Base-by-base conservation (phyloP, 1,284 basidiomycete genomes). In the Schizophyllum amplum region DNA sequence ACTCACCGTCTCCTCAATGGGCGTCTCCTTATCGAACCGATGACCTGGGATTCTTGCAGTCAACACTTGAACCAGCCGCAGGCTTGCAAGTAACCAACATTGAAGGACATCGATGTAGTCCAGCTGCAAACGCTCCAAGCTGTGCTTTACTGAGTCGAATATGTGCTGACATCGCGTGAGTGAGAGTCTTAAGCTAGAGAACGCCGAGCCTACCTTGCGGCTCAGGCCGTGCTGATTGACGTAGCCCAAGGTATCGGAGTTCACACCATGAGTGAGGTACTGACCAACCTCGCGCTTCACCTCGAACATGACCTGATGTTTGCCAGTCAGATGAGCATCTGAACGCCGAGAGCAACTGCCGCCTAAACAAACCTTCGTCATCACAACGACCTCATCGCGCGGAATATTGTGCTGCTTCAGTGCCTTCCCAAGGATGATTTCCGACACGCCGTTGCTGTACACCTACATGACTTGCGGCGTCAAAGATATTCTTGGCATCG, bases 351-450 rank as follows among this genome's bases (percentile, higher is more conserved):
- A 13, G 13, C 46, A 42, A 2, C 33, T n/a, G 11, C 7, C 27
- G 6, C 5, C 27, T 13, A 13, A 33, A 42, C 61, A 59, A 46
- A 75, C 74, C 72, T 83, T 83, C 46, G 81, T 82, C 68, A 83
- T 68, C 54, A 83, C 72, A n/a, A 84, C 80, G 21, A 83, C 71
- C 62, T 80, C 76, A 23, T 80, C 78, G 20, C 84, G 74, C 4
- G 80, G 80, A 24, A 84, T 71, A 24, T 78, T 69, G 60, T 77
- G 72, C 61, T 79, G 64, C 63, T 79, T 80, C 64, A 86, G 77
- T 2, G 82, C 83, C 57, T 82, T 79, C 15, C 83, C 82, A 49
- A 85, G 74, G 59, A 83, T 75, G 24, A 75, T 65, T 66, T 86
- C 82, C 15, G 75, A 78, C 47, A 75, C 67, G 22, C 81, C 81